phyloP scores from a whole-genome alignment of 2,329 filamentous ascomycete species.

The Venturia oleaginea region DNA sequence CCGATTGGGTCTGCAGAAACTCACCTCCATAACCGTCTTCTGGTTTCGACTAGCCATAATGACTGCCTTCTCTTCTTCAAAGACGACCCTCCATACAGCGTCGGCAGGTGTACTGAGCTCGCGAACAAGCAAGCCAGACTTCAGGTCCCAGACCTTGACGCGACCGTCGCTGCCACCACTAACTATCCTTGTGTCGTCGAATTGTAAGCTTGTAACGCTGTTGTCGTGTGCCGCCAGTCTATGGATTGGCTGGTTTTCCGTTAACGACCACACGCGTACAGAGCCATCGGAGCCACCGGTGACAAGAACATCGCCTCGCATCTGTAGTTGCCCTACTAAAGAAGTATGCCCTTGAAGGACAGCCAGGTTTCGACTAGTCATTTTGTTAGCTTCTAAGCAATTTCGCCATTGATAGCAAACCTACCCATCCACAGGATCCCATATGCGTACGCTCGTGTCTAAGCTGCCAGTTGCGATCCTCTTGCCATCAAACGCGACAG shows the following conservation, averaged over 20 bases:
- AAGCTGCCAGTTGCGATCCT: conserved; percentile 91
- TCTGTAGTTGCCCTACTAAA: conserved; percentile 90
- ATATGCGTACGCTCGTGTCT: conserved; percentile 93
- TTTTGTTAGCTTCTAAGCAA: conserved; percentile 3
- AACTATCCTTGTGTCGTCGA: conserved; percentile 90
- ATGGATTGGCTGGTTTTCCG: conserved; percentile 86
- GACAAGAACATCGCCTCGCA: conserved; percentile 88
- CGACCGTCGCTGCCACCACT: conserved; percentile 95
- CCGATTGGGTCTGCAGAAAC: conserved; percentile 21
- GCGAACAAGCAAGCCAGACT: conserved; percentile 80
- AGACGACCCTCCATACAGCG: conserved; percentile 94
- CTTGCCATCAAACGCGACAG: conserved; percentile 91
- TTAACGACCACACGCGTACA: conserved; percentile 90
- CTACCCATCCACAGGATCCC: conserved; percentile 83
- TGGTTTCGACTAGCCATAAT: conserved; percentile 80
- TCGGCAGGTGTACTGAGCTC: conserved; percentile 88
- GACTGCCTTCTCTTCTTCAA: conserved; percentile 96
- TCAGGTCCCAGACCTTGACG: conserved; percentile 96
- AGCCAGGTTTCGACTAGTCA: conserved; percentile 59
- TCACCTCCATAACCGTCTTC: conserved; percentile 94
- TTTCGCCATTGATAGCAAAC: conserved; percentile 25
- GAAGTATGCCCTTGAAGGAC: conserved; percentile 96
- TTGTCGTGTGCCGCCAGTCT: conserved; percentile 94
- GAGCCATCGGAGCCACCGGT: conserved; percentile 95
- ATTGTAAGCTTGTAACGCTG: conserved; percentile 94